Evolutionary conservation across 139 green algal species (phyloP), one percentile per base, ranked within the genome.

Genomic region (Chlamydomonas incerta): DNA sequence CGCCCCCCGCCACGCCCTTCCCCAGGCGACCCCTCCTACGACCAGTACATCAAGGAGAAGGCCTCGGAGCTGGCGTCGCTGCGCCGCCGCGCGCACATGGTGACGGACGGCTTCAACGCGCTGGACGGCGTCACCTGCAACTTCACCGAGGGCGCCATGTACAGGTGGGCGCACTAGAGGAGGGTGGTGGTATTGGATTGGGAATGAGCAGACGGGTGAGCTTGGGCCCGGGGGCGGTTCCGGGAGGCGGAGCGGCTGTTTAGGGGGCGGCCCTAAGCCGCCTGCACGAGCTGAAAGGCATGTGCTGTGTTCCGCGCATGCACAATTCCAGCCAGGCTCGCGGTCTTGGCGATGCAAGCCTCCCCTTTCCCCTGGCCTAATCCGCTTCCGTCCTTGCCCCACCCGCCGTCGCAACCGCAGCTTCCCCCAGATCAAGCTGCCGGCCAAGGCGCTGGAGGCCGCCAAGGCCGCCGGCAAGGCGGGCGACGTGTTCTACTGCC

Each of bases 81-180:
- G 77, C 66, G 93, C 26, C 88, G 93, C 41, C 88, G 94, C 62
- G 95, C 96, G 17, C 91, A 94, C 87, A 96, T 96, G 90, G 93
- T 98, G 34, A 97, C 93, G 18, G 90, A 97, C 74, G 94, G 80
- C 66, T 96, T 98, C 88, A 98, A 98, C 90, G 72, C 31, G 23
- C 91, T 98, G 37, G 91, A 96, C 88, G 94, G 92, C 35, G 86
- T 98, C 6, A 93, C 84, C 6, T 98, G 96, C 91, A 96, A 96
- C 82, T 95, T 96, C 87, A 97, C 95, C 1, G 96, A 97, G 92
- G 97, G 95, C 11, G 95, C 93, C 29, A 96, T 97, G 95, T 98
- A 98, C 90, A 88, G 74, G 84, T 91, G 31, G 13, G 84, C 17
- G 5, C 6, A 50, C 41, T n/a, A n/a, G n/a, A n/a, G n/a, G n/a